Evolutionary conservation across 192 early-diverging fungal genomes (phyloP), one percentile per base, ranked within the genome.

Genomic region (Gigaspora rosea): DNA sequence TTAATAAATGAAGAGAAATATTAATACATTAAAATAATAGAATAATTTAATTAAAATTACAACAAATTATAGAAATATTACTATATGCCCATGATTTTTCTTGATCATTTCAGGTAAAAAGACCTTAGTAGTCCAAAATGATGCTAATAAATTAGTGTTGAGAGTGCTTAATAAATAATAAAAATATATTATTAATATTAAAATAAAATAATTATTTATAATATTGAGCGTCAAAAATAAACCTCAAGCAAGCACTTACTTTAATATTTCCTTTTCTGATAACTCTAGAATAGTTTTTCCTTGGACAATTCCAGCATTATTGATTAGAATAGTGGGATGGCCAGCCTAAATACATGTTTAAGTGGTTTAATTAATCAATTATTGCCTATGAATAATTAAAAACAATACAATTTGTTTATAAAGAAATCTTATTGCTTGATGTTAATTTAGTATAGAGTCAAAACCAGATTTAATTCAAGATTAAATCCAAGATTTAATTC

Each of bases 41-140:
- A 1, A 57, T 4, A 35, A 54, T 8, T 69, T 56, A 46, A 32
- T 18, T 16, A 7, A 48, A n/a, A 70, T 7, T 13, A 8, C 18
- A 35, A 64, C 32, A 65, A 54, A 50, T 62, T n/a, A 48, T n/a
- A 27, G 35, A 54, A 64, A 72, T 9, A 86, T 79, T 81, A 95
- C 92, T 77, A 96, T 91, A 76, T 95, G 94, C 33, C 95, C 95
- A 46, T 89, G 87, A 73, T 91, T 86, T 27, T 77, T 78, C 46
- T 86, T 83, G n/a, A 95, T 75, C 90, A 96, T 92, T 15, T 84
- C 86, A 11, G 93, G 92, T 71, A 95, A 80, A 78, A 94, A 94
- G 33, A 88, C 88, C 78, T 91, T 91, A 69, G 89, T 85, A n/a
- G 91, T 83, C 78, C 86, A 92, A 54, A 93, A 91, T 41, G 92